Evolutionary conservation across 345 rosid species (phyloP).

Genomic region (Eucalyptus leucophloia): DNA sequence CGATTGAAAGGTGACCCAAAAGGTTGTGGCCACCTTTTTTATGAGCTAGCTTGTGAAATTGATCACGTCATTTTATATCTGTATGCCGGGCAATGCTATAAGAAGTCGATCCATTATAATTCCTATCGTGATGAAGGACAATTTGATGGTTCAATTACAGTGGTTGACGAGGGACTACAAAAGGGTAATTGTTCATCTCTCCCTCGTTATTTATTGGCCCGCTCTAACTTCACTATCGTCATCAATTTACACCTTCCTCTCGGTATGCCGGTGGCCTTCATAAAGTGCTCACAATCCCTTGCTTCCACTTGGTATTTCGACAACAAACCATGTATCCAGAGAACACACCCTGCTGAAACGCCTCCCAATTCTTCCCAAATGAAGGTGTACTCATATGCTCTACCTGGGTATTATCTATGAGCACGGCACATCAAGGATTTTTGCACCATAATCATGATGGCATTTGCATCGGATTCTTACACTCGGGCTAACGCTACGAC

Average conservation of each 20-base stretch:
- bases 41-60: neutral
- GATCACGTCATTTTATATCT: no score
- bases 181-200: neutral
- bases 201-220: neutral
- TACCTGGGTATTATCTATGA: neutral
- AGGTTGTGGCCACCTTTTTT: fast-evolving
- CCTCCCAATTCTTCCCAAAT: neutral
- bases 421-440: neutral
- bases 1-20: neutral
- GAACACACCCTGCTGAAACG: neutral
- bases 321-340: neutral
- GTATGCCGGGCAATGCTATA: neutral
- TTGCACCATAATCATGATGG: neutral
- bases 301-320: neutral
- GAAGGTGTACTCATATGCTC: neutral
- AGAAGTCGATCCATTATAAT: neutral
- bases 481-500: no score
- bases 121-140: neutral
- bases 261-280: neutral
- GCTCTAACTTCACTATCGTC: neutral
- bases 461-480: neutral
- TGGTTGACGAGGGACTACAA: neutral
- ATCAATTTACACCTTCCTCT: neutral
- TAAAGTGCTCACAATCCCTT: neutral
- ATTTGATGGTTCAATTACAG: neutral